Base-by-base conservation (phyloP, 805 yeast species). In the Ogataea angusta region DNA sequence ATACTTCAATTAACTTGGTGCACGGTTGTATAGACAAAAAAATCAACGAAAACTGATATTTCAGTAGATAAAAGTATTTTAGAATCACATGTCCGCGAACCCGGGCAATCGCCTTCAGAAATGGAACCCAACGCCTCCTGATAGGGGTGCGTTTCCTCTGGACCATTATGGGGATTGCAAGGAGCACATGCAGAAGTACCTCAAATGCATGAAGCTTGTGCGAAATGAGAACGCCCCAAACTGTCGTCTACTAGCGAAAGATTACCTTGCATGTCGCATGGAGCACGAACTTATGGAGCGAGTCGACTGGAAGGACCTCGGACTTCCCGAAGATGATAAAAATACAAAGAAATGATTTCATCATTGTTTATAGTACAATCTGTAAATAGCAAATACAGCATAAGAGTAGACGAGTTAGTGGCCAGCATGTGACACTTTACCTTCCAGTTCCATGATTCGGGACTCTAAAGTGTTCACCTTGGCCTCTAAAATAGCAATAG, bases 131-230 rank as follows among this genome's bases (percentile, higher is more conserved):
- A 83, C 91, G 0, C 96, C 99, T 16, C 99, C 99, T 2, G 96
- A 91, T 50, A 69, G 96, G 51, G 99, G 99, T 0, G 87, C 98
- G 0, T 91, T 91, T 63, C 99, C 98, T 0, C 68, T 91, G 32
- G 99, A 91, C 57, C 99, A 91, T 57, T 69, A 64, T 45, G 82
- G 82, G 6, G 98, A 93, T 49, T 91, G 98, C 58, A 77, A 80
- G 16, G 69, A 70, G 16, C 75, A 78, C 43, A 93, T 90, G 93
- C 59, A 72, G 31, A 76, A 75, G 34, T 91, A 91, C 59, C 67
- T 91, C 47, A 67, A 78, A 34, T 91, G 99, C 64, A 67, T 91
- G 63, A 82, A 84, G 57, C 67, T 79, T 23, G 87, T 89, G 12
- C 73, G 73, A 41, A 91, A 91, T 44, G 80, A 82, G 51, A 89